A percentile compares a stretch with the other conserved stretches of the same genome.
These are phyloP conservation scores for Heliosperma pusillum DNA, from an alignment of 148 eudicot genomes.

Conservation along the genomic window DNA sequence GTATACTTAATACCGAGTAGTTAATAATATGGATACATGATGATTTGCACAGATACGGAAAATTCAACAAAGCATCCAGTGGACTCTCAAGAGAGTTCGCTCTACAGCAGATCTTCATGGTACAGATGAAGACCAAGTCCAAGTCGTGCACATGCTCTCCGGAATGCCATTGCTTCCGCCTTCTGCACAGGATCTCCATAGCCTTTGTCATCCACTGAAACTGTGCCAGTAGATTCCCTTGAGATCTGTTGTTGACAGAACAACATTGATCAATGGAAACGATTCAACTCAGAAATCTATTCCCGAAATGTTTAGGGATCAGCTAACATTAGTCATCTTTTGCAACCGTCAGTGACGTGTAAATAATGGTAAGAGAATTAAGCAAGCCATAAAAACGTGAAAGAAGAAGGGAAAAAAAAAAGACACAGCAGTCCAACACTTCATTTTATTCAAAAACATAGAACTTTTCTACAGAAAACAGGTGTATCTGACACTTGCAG, in stretches of 20 bases:
- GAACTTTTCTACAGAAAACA: neutral
- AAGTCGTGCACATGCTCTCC: slow-evolving; percentile 96
- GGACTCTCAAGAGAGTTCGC: neutral
- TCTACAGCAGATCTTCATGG: slow-evolving; percentile 72
- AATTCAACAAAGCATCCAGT: neutral
- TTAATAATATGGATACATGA: neutral
- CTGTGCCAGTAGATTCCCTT: slow-evolving; percentile 88
- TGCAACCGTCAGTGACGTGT: no score
- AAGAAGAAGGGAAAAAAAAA: no score
- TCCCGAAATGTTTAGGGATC: neutral
- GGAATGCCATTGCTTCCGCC: slow-evolving; percentile 99
- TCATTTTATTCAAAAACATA: no score
- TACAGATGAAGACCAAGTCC: slow-evolving; percentile 95
- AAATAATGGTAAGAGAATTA: no score
- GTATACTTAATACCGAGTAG: neutral
- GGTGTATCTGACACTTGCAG: neutral
- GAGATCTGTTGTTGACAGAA: slow-evolving; percentile 41
- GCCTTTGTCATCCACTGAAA: slow-evolving; percentile 44
- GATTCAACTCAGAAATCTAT: neutral
- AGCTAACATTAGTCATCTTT: neutral
- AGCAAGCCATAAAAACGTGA: neutral
- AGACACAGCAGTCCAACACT: no score
- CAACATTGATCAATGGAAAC: neutral
- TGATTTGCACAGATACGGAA: neutral
- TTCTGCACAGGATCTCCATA: slow-evolving; percentile 85